Evolutionary conservation across 1,284 basidiomycete species (phyloP).

Genomic region (Ganoderma resinaceum): DNA sequence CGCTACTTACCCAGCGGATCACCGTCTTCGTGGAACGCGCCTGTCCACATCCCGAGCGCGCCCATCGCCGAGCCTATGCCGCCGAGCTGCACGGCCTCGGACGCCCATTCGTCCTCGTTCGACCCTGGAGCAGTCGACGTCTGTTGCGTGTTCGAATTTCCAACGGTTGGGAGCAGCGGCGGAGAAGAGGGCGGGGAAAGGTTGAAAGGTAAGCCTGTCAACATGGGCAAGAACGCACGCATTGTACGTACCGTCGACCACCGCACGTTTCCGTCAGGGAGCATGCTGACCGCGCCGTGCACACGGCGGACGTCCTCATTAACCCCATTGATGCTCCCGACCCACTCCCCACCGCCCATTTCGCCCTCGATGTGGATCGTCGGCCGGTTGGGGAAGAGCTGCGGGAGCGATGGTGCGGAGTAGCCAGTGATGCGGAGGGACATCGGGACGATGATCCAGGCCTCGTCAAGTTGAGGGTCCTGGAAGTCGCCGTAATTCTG

Average conservation of each 20-base stretch:
- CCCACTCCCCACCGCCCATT: slow-evolving; percentile 46
- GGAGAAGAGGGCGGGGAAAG: background rate
- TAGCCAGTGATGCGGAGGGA: slow-evolving; percentile 54
- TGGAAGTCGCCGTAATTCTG: slow-evolving; percentile 39
- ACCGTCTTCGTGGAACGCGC: slow-evolving; percentile 53
- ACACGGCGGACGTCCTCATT: slow-evolving; percentile 41
- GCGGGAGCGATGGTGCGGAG: slow-evolving; percentile 41
- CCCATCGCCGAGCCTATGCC: slow-evolving; percentile 58
- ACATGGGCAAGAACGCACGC: background rate
- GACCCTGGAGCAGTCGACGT: slow-evolving; percentile 19
- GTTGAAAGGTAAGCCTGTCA: background rate
- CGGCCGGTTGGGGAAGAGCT: slow-evolving; percentile 48
- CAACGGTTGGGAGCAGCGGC: no score
- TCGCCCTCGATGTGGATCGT: slow-evolving; percentile 58
- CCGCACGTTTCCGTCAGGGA: slow-evolving; percentile 56
- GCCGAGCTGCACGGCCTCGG: slow-evolving; percentile 64
- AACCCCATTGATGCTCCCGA: slow-evolving; percentile 17
- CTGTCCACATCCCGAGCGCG: slow-evolving; percentile 67
- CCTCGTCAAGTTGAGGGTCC: slow-evolving; percentile 49
- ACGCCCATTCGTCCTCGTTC: slow-evolving; percentile 52
- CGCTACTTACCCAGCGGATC: slow-evolving; percentile 55
- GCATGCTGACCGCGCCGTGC: slow-evolving; percentile 57
- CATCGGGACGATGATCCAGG: slow-evolving; percentile 60
- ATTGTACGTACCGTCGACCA: slow-evolving; percentile 60
- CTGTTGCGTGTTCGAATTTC: slow-evolving; percentile 9